These are phyloP conservation scores for Leishmania mexicana DNA, from an alignment of 208 protist species.

Conservation along the genomic window DNA sequence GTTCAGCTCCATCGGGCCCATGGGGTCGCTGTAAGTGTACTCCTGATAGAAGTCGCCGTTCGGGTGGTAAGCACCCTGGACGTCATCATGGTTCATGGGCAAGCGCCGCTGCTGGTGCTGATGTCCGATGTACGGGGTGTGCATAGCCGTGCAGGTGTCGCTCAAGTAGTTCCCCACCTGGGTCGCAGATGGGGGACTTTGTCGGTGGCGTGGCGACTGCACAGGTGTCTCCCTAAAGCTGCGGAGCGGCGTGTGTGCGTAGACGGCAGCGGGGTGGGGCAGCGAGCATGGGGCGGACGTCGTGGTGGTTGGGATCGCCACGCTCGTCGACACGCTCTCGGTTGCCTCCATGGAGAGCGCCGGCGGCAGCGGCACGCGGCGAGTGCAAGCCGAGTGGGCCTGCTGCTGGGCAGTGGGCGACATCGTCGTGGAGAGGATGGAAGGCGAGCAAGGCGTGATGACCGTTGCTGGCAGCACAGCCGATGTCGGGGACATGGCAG, in stretches of 20 bases:
- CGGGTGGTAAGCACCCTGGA: neutral
- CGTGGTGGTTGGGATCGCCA: conserved; percentile 1
- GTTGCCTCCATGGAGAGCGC: neutral
- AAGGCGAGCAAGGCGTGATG: neutral
- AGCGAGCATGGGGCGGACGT: conserved; percentile 11
- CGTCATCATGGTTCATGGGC: neutral
- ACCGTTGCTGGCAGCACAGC: neutral
- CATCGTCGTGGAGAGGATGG: conserved; percentile 1
- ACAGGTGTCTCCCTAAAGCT: neutral
- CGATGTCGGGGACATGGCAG: neutral
- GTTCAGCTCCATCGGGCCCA: neutral
- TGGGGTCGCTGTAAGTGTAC: neutral
- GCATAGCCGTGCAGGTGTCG: neutral
- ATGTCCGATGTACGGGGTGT: neutral
- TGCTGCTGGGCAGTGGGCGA: neutral
- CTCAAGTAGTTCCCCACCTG: neutral
- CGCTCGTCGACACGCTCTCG: neutral
- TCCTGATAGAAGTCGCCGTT: neutral
- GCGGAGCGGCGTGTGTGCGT: neutral
- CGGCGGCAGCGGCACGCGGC: neutral
- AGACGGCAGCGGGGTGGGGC: neutral
- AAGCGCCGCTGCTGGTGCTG: neutral
- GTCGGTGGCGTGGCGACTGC: neutral
- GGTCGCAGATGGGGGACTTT: neutral
- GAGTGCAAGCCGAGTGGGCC: neutral